Conservation (phyloP, 371 early-diverging fungal genomes). For the Apophysomyces elegans region DNA sequence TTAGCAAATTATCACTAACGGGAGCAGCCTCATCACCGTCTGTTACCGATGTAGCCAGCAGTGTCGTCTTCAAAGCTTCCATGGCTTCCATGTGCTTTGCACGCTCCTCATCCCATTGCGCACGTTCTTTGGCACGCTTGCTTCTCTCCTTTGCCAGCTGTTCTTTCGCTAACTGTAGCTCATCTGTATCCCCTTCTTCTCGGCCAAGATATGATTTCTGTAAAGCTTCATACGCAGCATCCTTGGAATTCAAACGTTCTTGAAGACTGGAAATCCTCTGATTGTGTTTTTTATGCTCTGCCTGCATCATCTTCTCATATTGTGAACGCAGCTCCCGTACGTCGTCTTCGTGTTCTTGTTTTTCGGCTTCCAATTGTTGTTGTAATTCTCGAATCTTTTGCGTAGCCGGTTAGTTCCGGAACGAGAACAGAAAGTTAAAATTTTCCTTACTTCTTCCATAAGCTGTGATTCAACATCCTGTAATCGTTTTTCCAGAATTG, state of each 20-base stretch:
- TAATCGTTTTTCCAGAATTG: slow-evolving; percentile 28
- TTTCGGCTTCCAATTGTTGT: slow-evolving; percentile 24
- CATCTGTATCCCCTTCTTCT: slow-evolving; percentile 18
- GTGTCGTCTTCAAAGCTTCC: neutral
- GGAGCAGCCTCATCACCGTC: neutral
- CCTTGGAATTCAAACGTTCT: slow-evolving; percentile 36
- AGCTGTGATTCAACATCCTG: slow-evolving; percentile 28
- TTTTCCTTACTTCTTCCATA: slow-evolving; percentile 24
- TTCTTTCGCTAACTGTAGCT: slow-evolving; percentile 15
- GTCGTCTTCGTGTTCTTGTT: slow-evolving; percentile 22
- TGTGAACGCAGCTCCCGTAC: slow-evolving; percentile 22
- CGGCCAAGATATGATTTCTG: neutral
- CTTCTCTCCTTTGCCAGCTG: slow-evolving; percentile 21
- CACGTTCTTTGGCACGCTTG: slow-evolving; percentile 6
- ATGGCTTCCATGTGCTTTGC: neutral
- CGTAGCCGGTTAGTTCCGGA: neutral
- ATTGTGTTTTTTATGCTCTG: slow-evolving; percentile 37
- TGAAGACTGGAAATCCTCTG: slow-evolving; percentile 30
- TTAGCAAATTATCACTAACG: neutral
- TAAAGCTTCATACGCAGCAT: slow-evolving; percentile 26
- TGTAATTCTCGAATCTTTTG: slow-evolving; percentile 28
- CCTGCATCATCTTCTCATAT: slow-evolving; percentile 29
- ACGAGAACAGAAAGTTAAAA: no score
- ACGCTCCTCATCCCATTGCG: slow-evolving; percentile 12
- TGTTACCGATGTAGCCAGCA: neutral